phyloP scores from a whole-genome alignment of 2,329 filamentous ascomycete species.

The Pseudopithomyces chartarum region DNA sequence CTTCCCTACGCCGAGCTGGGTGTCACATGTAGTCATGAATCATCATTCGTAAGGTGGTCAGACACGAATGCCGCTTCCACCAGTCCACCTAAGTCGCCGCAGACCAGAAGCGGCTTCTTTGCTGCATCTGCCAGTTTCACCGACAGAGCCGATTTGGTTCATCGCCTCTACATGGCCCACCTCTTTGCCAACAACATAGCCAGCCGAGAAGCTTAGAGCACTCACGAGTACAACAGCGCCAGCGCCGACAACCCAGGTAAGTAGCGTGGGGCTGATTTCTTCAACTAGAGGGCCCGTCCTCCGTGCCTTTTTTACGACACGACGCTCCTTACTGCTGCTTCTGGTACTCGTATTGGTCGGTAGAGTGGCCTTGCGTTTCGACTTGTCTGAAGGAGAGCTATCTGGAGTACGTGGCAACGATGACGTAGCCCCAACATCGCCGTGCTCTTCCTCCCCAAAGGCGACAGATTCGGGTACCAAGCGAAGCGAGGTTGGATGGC shows the following conservation, averaged over 20 bases:
- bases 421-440: slow-evolving; percentile 24
- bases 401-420: slow-evolving; percentile 34
- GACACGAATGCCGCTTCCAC: slow-evolving; percentile 27
- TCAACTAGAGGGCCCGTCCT: slow-evolving; percentile 41
- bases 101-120: slow-evolving; percentile 38
- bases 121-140: slow-evolving; percentile 39
- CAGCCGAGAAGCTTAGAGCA: slow-evolving; percentile 68
- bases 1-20: background rate
- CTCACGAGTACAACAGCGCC: slow-evolving; percentile 68
- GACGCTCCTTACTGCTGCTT: slow-evolving; percentile 51
- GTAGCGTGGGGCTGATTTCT: slow-evolving; percentile 62
- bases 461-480: slow-evolving; percentile 66
- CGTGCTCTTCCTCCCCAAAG: slow-evolving; percentile 49
- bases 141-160: slow-evolving; percentile 34
- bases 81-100: slow-evolving; percentile 38
- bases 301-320: slow-evolving; percentile 51
- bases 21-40: background rate
- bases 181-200: slow-evolving; percentile 66
- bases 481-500: slow-evolving; percentile 59
- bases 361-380: slow-evolving; percentile 52
- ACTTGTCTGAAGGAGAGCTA: slow-evolving; percentile 42
- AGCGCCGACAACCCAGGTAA: slow-evolving; percentile 69
- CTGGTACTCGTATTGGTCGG: slow-evolving; percentile 33
- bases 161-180: slow-evolving; percentile 58
- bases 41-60: slow-evolving; percentile 9